These are phyloP conservation scores for Phalaenopsis aphrodite DNA, from an alignment of 106 monocot genomes.

Conservation along the genomic window DNA sequence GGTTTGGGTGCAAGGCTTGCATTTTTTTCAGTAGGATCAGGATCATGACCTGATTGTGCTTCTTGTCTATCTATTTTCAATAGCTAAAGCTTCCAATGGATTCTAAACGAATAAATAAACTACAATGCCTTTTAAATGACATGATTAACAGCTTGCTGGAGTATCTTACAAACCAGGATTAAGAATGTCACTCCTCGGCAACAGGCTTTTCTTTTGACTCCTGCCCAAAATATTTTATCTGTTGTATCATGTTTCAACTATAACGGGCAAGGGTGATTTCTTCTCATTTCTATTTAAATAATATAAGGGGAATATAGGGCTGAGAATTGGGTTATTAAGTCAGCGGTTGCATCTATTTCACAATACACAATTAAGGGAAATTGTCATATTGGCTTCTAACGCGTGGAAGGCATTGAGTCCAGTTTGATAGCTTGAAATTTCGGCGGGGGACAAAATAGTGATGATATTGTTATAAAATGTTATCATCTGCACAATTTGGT, in stretches of 20 bases:
- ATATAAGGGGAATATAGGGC: background rate
- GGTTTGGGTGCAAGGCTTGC: background rate
- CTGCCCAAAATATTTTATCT: background rate
- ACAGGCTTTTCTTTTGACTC: constrained; percentile 2
- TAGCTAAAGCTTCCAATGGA: background rate
- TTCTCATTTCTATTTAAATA: background rate
- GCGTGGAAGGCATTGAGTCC: background rate
- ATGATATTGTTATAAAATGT: too few species aligned
- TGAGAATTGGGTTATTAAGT: background rate
- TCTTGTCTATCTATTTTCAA: background rate
- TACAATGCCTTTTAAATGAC: background rate
- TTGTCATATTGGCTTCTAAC: background rate
- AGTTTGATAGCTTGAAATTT: background rate
- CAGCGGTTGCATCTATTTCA: background rate
- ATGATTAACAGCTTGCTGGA: background rate
- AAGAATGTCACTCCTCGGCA: background rate
- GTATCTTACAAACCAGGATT: background rate
- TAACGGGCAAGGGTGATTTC: background rate
- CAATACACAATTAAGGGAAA: background rate
- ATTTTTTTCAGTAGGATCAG: background rate
- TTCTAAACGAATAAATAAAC: background rate
- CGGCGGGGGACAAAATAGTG: too few species aligned
- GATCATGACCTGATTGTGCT: background rate
- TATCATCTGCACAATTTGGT: background rate
- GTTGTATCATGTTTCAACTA: background rate